Conservation (phyloP, 352 stramenopile species). For the Pythium rishiriense region DNA sequence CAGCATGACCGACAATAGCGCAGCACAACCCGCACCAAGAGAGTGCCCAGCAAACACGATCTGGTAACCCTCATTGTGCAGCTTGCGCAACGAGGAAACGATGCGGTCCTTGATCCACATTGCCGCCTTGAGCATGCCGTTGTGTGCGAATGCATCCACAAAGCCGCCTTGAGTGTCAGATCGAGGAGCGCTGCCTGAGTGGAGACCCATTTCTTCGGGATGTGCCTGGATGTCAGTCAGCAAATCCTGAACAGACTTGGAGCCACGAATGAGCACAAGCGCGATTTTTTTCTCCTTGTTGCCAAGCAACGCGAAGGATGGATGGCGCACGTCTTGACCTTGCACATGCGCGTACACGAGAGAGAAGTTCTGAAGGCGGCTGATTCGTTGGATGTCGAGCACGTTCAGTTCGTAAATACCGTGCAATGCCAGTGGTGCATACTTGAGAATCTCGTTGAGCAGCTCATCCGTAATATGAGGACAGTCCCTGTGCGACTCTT, state of each 20-base stretch:
- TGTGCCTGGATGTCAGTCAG: slow-evolving; percentile 86
- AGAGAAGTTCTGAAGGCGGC: slow-evolving; percentile 72
- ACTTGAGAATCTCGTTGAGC: slow-evolving; percentile 69
- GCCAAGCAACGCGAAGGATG: slow-evolving; percentile 76
- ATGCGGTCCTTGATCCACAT: slow-evolving; percentile 89
- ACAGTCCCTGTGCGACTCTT: slow-evolving; percentile 56
- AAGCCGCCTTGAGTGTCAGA: slow-evolving; percentile 64
- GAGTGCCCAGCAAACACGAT: slow-evolving; percentile 85
- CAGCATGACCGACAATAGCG: slow-evolving; percentile 80
- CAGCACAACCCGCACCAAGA: slow-evolving; percentile 73
- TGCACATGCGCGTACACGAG: slow-evolving; percentile 84
- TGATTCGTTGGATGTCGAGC: slow-evolving; percentile 84
- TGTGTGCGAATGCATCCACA: slow-evolving; percentile 85
- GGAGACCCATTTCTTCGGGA: slow-evolving; percentile 66
- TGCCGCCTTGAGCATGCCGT: slow-evolving; percentile 83
- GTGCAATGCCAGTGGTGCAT: slow-evolving; percentile 75
- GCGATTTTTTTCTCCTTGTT: slow-evolving; percentile 82
- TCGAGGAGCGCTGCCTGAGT: slow-evolving; percentile 35
- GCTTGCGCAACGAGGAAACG: slow-evolving; percentile 64
- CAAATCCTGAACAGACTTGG: slow-evolving; percentile 85
- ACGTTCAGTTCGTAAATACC: slow-evolving; percentile 86
- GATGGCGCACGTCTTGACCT: slow-evolving; percentile 76
- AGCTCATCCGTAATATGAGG: slow-evolving; percentile 67
- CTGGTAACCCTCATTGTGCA: slow-evolving; percentile 78
- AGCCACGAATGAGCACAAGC: slow-evolving; percentile 77